A percentile compares a stretch with the other conserved stretches of the same genome.
These are phyloP conservation scores for Toxicodendron radicans DNA, from an alignment of 345 rosid species.

Conservation along the genomic window DNA sequence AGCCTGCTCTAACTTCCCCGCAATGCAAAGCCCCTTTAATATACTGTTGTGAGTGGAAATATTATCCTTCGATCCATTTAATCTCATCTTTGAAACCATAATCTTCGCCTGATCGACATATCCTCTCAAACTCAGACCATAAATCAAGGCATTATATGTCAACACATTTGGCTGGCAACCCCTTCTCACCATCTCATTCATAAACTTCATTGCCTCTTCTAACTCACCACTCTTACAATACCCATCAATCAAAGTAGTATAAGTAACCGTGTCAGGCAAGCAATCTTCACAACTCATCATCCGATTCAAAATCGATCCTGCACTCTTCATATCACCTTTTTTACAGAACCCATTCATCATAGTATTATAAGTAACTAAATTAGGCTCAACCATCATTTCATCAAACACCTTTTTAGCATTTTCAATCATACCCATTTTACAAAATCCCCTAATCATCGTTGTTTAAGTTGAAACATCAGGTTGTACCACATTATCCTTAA, in stretches of 20 bases:
- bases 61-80: slow-evolving; percentile 39
- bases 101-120: slow-evolving; percentile 35
- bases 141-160: slow-evolving; percentile 44
- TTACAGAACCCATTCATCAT: slow-evolving; percentile 46
- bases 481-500: slow-evolving; percentile 19
- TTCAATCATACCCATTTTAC: slow-evolving; percentile 36
- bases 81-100: slow-evolving; percentile 39
- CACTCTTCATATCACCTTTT: slow-evolving; percentile 37
- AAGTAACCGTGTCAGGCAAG: slow-evolving; percentile 38
- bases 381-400: slow-evolving; percentile 41
- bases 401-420: slow-evolving; percentile 41
- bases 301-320: slow-evolving; percentile 15
- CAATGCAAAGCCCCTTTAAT: slow-evolving; percentile 35
- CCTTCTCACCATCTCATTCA: slow-evolving; percentile 30
- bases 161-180: slow-evolving; percentile 33
- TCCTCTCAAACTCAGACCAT: slow-evolving; percentile 41
- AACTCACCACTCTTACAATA: slow-evolving; percentile 41
- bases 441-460: slow-evolving; percentile 35
- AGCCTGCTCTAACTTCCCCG: slow-evolving; percentile 30
- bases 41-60: slow-evolving; percentile 34
- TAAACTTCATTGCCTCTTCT: slow-evolving; percentile 32
- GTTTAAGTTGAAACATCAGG: slow-evolving; percentile 41
- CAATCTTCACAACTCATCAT: slow-evolving; percentile 21
- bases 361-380: slow-evolving; percentile 33
- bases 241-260: slow-evolving; percentile 41